Percentiles rank a stretch among this genome's conserved stretches.
Evolutionary conservation across 2,329 filamentous ascomycete species (phyloP).

Genomic region (Tolypocladium ovalisporum): DNA sequence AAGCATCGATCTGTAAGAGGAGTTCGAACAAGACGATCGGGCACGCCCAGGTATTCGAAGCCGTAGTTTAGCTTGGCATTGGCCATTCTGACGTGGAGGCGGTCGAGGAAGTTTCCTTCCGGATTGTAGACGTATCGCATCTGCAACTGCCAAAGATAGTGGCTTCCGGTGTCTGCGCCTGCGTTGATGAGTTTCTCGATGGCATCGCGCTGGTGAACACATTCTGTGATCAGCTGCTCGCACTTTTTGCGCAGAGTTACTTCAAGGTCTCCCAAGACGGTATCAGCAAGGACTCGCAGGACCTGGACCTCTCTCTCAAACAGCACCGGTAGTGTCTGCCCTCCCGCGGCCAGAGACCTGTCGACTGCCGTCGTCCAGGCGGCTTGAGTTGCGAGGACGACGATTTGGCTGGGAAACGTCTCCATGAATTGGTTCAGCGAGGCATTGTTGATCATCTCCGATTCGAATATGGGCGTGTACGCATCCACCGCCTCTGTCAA

Average conservation of each 20-base stretch:
- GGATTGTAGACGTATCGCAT: constrained; percentile 91
- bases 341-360: constrained; percentile 60
- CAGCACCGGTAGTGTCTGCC: constrained; percentile 55
- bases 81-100: constrained; percentile 88
- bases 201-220: constrained; percentile 90
- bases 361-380: constrained; percentile 90
- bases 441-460: constrained; percentile 55
- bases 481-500: constrained; percentile 76
- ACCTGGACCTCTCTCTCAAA: constrained; percentile 78
- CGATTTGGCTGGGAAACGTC: constrained; percentile 83
- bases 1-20: constrained; percentile 97
- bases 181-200: constrained; percentile 76
- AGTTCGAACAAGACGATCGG: constrained; percentile 90
- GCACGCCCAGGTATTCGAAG: constrained; percentile 95
- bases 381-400: constrained; percentile 86
- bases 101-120: constrained; percentile 70
- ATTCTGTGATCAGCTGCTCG: constrained; percentile 97
- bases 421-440: constrained; percentile 72
- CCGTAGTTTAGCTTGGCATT: constrained; percentile 93
- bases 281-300: constrained; percentile 74
- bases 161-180: constrained; percentile 62
- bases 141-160: constrained; percentile 88
- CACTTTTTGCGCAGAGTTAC: constrained; percentile 88
- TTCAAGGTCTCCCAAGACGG: constrained; percentile 82
- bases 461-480: constrained; percentile 69